Evolutionary conservation across 2,329 filamentous ascomycete species (phyloP).

Genomic region (Purpureocillium takamizusanense): DNA sequence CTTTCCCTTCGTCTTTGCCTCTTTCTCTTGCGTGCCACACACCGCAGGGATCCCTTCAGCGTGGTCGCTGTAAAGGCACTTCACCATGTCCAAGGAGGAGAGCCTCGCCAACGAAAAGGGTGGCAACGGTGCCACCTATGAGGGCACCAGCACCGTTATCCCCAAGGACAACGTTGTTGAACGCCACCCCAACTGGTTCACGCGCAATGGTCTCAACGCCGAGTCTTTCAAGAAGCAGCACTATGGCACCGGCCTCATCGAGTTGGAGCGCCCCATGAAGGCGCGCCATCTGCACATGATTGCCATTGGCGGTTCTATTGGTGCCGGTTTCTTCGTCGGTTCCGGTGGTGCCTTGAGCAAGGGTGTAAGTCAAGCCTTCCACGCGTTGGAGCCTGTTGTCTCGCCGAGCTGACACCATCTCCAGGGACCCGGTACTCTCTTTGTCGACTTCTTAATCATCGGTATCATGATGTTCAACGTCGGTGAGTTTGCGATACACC

Average conservation of each 20-base stretch:
- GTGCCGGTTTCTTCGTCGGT: constrained; percentile 34
- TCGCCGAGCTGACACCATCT: background rate
- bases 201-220: constrained; percentile 26
- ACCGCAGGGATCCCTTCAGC: background rate
- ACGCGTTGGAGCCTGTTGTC: background rate
- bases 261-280: constrained; percentile 37
- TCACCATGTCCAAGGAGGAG: constrained; percentile 11
- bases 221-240: constrained; percentile 27
- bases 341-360: constrained; percentile 38
- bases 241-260: constrained; percentile 21
- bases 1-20: background rate
- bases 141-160: constrained; percentile 10
- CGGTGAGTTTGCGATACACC: constrained; percentile 9
- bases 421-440: constrained; percentile 22
- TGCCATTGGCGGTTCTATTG: constrained; percentile 37
- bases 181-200: constrained; percentile 6
- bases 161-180: constrained; percentile 1
- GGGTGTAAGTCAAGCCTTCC: constrained; percentile 27
- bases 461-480: constrained; percentile 47
- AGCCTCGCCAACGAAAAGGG: constrained; percentile 11
- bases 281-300: constrained; percentile 51
- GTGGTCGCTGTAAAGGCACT: background rate
- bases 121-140: constrained; percentile 3
- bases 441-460: constrained; percentile 37
- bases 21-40: too few relatives aligned